phyloP scores from a whole-genome alignment of 2,329 filamentous ascomycete species.

The Emmonsia crescens region DNA sequence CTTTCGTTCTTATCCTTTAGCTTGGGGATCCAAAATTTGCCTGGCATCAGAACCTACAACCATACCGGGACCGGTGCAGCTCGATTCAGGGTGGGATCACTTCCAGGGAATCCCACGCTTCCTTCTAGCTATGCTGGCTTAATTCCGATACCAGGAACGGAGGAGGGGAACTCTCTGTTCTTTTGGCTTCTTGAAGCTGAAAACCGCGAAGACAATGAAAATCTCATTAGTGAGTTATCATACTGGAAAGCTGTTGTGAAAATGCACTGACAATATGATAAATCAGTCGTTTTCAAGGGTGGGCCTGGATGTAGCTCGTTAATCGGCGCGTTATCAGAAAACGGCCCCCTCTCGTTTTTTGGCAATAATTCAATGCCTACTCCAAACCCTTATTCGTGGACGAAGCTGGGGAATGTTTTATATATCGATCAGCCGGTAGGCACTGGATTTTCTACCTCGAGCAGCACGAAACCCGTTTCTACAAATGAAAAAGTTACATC shows the following conservation, averaged over 20 bases:
- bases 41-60: neutral
- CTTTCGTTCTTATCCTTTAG: neutral
- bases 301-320: conserved; percentile 13
- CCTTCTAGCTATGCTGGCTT: conserved; percentile 27
- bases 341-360: conserved; percentile 24
- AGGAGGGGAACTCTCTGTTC: conserved; percentile 23
- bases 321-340: conserved; percentile 20
- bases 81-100: conserved; percentile 20
- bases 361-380: conserved; percentile 14
- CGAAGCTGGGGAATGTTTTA: conserved; percentile 22
- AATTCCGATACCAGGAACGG: conserved; percentile 20
- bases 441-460: conserved; percentile 26
- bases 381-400: conserved; percentile 13
- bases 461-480: conserved; percentile 19
- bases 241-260: neutral
- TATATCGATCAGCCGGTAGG: conserved; percentile 31
- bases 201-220: conserved; percentile 20
- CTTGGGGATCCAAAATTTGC: neutral
- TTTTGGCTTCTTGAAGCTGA: conserved; percentile 30
- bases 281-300: conserved; percentile 13
- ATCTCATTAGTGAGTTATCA: conserved; percentile 23
- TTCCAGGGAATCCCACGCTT: conserved; percentile 21
- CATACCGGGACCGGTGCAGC: conserved; percentile 7
- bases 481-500: conserved; percentile 21
- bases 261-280: neutral